Percentiles rank a stretch among this genome's conserved stretches.
phyloP scores from a whole-genome alignment of 2,329 filamentous ascomycete species.

The Botrytis tulipae region DNA sequence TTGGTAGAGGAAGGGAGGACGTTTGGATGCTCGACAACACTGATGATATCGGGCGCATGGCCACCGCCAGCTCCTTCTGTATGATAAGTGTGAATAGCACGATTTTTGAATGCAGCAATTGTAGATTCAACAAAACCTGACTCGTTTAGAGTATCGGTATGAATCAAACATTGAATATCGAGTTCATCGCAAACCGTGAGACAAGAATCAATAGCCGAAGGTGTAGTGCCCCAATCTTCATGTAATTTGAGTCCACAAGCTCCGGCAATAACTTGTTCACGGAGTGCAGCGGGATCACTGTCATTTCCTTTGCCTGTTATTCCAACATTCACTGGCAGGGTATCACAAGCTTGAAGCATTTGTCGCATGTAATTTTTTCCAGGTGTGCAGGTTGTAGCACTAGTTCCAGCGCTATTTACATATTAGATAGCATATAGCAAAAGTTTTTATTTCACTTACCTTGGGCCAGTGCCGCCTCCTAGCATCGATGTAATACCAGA shows the following conservation, averaged over 20 bases:
- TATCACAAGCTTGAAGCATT: constrained; percentile 87
- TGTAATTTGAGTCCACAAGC: constrained; percentile 91
- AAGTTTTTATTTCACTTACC: constrained; percentile 43
- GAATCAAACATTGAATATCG: constrained; percentile 90
- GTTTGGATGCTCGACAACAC: constrained; percentile 82
- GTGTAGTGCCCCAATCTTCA: constrained; percentile 93
- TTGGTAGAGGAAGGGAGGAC: constrained; percentile 91
- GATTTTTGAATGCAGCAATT: constrained; percentile 76
- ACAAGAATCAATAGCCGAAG: constrained; percentile 86
- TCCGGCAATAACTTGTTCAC: constrained; percentile 78
- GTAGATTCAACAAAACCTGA: constrained; percentile 96
- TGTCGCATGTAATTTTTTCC: constrained; percentile 77
- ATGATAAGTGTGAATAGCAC: constrained; percentile 95
- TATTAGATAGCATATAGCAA: constrained; percentile 21
- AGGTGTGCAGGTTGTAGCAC: constrained; percentile 90
- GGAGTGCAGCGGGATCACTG: constrained; percentile 64
- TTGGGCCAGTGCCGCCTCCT: constrained; percentile 89
- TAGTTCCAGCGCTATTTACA: constrained; percentile 69
- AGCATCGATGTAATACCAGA: constrained; percentile 88
- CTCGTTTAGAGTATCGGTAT: constrained; percentile 95
- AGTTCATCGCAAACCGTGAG: constrained; percentile 82
- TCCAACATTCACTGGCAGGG: constrained; percentile 79
- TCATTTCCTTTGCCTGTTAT: constrained; percentile 96
- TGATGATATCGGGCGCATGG: constrained; percentile 94
- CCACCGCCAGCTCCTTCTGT: constrained; percentile 94